These are phyloP conservation scores for Aspergillus baeticus DNA, from an alignment of 495 filamentous ascomycete genomes.

Conservation along the genomic window DNA sequence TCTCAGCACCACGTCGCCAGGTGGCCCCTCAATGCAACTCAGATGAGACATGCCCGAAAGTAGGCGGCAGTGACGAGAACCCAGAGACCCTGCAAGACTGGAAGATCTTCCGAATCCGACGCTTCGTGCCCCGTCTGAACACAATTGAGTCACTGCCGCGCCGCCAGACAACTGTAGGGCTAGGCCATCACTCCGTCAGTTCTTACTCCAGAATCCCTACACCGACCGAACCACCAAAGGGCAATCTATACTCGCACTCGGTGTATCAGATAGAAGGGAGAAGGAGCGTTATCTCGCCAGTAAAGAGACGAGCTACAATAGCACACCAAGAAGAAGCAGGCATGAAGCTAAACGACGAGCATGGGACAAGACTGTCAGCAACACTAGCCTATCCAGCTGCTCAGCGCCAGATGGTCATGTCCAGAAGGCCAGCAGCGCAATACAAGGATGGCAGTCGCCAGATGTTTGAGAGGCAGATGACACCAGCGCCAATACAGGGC, in stretches of 20 bases:
- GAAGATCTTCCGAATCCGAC: neutral
- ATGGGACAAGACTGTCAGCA: neutral
- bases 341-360: neutral
- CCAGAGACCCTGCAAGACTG: neutral
- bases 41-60: neutral
- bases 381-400: neutral
- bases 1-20: neutral
- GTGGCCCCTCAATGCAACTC: neutral
- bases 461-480: neutral
- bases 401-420: neutral
- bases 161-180: neutral
- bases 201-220: conserved; percentile 20
- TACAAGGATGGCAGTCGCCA: neutral
- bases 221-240: conserved; percentile 8
- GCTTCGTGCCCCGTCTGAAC: neutral
- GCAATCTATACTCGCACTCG: conserved; percentile 14
- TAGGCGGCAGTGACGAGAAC: neutral
- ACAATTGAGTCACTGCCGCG: neutral
- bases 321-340: neutral
- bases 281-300: conserved; percentile 14
- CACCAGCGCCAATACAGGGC: neutral
- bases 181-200: neutral
- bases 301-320: conserved; percentile 5
- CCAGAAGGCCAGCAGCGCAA: neutral
- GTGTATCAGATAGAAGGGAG: conserved; percentile 19